Evolutionary conservation across 2,329 filamentous ascomycete species (phyloP).

Genomic region (Aureobasidium sp.): DNA sequence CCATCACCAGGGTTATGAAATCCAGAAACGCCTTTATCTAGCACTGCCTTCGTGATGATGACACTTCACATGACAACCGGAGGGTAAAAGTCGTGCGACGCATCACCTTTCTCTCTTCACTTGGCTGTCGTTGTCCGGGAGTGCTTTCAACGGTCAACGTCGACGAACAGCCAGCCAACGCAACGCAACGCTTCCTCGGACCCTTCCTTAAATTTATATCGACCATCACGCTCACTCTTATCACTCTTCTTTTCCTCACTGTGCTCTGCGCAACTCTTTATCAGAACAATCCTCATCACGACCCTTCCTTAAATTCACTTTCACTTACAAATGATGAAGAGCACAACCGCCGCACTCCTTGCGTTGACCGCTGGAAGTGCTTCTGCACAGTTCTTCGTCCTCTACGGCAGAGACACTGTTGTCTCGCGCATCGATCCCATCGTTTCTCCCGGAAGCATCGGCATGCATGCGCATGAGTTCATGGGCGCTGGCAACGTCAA

Average conservation of each 20-base stretch:
- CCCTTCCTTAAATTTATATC: conserved; percentile 2
- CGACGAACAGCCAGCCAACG: conserved; percentile 5
- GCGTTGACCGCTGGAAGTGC: conserved; percentile 4
- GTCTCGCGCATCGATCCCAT: conserved; percentile 61
- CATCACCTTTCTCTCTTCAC: background rate
- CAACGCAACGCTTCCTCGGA: conserved; percentile 5
- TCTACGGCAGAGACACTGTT: conserved; percentile 32
- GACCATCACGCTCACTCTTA: background rate
- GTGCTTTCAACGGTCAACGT: conserved; percentile 9
- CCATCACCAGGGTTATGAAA: conserved; percentile 1
- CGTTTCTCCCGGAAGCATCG: conserved; percentile 52
- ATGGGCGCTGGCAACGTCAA: conserved; percentile 64
- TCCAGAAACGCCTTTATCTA: background rate
- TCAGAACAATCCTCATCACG: background rate
- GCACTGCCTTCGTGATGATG: background rate
- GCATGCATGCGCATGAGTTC: conserved; percentile 61
- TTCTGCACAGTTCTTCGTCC: conserved; percentile 23
- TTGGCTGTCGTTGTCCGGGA: conserved; percentile 3
- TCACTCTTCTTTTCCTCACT: background rate
- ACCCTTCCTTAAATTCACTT: background rate
- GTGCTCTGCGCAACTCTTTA: background rate
- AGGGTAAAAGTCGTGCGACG: background rate
- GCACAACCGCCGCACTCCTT: background rate
- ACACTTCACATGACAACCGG: background rate
- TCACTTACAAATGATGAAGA: conserved; percentile 7